Percentiles rank a stretch among this genome's conserved stretches.
These are phyloP conservation scores for Phanerodontia chrysosporium DNA, from an alignment of 768 basidiomycete genomes.

Conservation along the genomic window DNA sequence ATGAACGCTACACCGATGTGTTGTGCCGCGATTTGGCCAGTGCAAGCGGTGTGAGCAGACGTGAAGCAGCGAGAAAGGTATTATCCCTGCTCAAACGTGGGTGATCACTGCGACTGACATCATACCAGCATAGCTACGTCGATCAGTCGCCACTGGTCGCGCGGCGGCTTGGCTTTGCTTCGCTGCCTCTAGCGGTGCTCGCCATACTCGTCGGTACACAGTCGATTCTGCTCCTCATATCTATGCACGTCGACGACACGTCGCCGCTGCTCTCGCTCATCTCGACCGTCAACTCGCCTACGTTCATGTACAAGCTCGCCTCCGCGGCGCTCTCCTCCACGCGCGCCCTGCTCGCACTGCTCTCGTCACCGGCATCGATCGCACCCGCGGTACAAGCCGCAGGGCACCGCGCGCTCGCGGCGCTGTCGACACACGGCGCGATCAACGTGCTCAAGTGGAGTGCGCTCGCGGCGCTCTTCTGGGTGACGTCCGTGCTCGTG, in stretches of 20 bases:
- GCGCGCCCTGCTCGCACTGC: neutral
- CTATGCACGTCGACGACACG: slow-evolving; percentile 31
- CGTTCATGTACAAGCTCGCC: neutral
- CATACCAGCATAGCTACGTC: slow-evolving; percentile 72
- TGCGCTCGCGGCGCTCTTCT: slow-evolving; percentile 62
- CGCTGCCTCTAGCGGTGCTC: slow-evolving; percentile 86
- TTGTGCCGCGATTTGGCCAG: slow-evolving; percentile 90
- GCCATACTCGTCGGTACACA: slow-evolving; percentile 74
- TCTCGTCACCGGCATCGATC: neutral
- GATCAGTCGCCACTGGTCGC: slow-evolving; percentile 96
- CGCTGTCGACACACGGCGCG: slow-evolving; percentile 39
- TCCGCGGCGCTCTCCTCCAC: neutral
- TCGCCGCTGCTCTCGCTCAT: slow-evolving; percentile 41
- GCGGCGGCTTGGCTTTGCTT: slow-evolving; percentile 89
- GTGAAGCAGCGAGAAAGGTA: slow-evolving; percentile 63
- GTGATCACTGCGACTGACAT: neutral
- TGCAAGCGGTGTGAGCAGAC: slow-evolving; percentile 65
- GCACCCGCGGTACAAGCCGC: neutral
- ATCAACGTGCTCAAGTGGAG: slow-evolving; percentile 60
- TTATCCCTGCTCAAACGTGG: neutral
- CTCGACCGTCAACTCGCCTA: slow-evolving; percentile 26
- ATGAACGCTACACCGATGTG: slow-evolving; percentile 93
- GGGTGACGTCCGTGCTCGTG: slow-evolving; percentile 87
- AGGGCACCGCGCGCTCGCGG: neutral
- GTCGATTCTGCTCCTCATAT: slow-evolving; percentile 58